Base-by-base conservation (phyloP, 495 filamentous ascomycete species). In the Hamigera avellanea region DNA sequence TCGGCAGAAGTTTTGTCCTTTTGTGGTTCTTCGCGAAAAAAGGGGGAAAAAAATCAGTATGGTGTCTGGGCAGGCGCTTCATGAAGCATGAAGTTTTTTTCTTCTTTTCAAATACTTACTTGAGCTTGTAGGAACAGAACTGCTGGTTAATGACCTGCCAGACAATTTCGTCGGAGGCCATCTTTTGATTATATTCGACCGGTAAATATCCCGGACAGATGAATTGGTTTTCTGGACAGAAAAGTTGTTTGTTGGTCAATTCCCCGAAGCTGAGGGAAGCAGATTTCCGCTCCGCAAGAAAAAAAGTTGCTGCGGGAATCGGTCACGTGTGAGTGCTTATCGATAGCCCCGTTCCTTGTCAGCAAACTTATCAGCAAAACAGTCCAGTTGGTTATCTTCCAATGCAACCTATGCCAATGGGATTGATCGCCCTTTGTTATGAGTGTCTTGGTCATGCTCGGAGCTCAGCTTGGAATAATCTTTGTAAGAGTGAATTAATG, bases 131-230 rank as follows among this genome's bases (percentile, higher is more conserved):
- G 32, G 84, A 78, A 63, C 91, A 98, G 56, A 95, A 95, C 59
- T 95, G 85, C 61, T 95, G 79, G 57, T 86, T 86, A 39, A 95
- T 93, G 37, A 93, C 78, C 50, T 88, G 81, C 91, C 91, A 98
- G 48, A 98, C 85, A 45, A 98, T 93, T 59, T 96, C 91, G 71
- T 98, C 91, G 31, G 86, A 93, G 48, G 82, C 75, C 72, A 79
- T 84, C 13, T 45, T 57, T 45, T 57, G 41, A 40, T 1, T 21
- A 14, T 15, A 36, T 3, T 15, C 8, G 35, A 31, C 34, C 39
- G 29, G 18, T 21, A 21, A 36, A 7, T 26, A 14, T 38, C 25
- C n/a, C 14, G 32, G 23, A 34, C 41, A 40, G 34, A 44, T 23
- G 30, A 26, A 37, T 32, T 32, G 39, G 32, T 34, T 43, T 34